phyloP scores from a whole-genome alignment of 306 rosid genomes.

The Crataegus laevigata region DNA sequence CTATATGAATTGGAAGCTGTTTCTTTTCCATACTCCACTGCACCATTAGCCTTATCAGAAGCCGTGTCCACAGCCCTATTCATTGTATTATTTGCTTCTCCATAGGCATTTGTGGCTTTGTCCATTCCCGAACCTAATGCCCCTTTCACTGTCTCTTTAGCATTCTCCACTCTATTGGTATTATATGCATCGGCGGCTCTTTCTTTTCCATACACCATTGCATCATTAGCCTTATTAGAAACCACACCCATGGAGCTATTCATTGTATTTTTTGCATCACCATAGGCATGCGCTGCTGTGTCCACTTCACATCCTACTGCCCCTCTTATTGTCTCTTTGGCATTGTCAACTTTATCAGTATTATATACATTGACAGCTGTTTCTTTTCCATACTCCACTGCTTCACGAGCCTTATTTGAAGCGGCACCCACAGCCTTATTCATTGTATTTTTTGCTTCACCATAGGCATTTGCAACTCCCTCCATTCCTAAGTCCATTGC shows the following conservation, averaged over 20 bases:
- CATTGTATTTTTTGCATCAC: not conserved
- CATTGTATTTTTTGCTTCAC: not conserved
- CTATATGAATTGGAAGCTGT: slow-evolving; percentile 10
- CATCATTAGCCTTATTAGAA: not conserved
- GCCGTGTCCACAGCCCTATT: not conserved
- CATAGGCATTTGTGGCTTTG: not conserved
- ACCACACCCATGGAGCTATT: not conserved
- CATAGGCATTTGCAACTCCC: slow-evolving; percentile 4
- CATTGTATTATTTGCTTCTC: not conserved
- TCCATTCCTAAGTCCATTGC: slow-evolving; percentile 8
- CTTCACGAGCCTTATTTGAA: not conserved
- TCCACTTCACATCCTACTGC: slow-evolving; percentile 9
- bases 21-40: slow-evolving; percentile 14
- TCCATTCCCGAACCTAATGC: not conserved
- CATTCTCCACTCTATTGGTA: not conserved
- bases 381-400: slow-evolving; percentile 13
- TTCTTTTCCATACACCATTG: slow-evolving; percentile 12
- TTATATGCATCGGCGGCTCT: slow-evolving; percentile 9
- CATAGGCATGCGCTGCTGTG: slow-evolving; percentile 5
- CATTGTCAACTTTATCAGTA: not conserved
- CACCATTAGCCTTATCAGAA: not conserved
- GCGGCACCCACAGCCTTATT: not conserved
- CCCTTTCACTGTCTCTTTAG: not conserved
- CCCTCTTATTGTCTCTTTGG: not conserved
- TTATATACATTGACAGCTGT: slow-evolving; percentile 9